A percentile compares a stretch with the other conserved stretches of the same genome.
These are phyloP conservation scores for Emergomyces africanus DNA, from an alignment of 2,329 filamentous ascomycete genomes.

Conservation along the genomic window DNA sequence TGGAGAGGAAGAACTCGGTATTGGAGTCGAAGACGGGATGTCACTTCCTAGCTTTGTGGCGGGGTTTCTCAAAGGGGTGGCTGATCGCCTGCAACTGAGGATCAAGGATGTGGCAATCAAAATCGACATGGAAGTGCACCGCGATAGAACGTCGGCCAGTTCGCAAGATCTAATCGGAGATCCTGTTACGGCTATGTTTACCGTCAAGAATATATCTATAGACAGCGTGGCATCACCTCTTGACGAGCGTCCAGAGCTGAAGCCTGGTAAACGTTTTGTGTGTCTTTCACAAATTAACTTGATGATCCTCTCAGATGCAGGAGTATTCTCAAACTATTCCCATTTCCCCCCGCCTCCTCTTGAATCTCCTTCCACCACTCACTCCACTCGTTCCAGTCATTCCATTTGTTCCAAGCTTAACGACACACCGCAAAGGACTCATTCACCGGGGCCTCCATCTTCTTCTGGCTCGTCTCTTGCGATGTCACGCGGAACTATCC, in stretches of 20 bases:
- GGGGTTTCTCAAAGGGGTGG: constrained; percentile 45
- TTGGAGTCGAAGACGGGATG: constrained; percentile 41
- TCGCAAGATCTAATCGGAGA: constrained; percentile 25
- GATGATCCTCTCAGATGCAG: constrained; percentile 35
- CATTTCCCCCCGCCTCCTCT: constrained; percentile 22
- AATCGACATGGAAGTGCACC: constrained; percentile 36
- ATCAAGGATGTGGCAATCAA: constrained; percentile 40
- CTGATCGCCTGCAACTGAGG: constrained; percentile 43
- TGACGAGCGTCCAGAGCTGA: constrained; percentile 13
- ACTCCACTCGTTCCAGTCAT: constrained; percentile 14
- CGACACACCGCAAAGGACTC: constrained; percentile 15
- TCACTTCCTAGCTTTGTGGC: constrained; percentile 47
- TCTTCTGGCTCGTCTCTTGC: constrained; percentile 17
- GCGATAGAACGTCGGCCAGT: constrained; percentile 25
- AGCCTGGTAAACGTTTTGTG: constrained; percentile 31
- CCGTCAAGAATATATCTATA: constrained; percentile 23
- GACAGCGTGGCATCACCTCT: constrained; percentile 17
- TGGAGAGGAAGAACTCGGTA: constrained; percentile 35
- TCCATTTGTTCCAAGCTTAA: constrained; percentile 16
- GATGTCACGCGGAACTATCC: constrained; percentile 28
- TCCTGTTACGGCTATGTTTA: constrained; percentile 23
- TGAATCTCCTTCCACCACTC: constrained; percentile 11
- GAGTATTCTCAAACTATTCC: constrained; percentile 36
- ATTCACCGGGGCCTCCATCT: constrained; percentile 13
- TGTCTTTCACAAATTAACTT: constrained; percentile 33